Conservation (phyloP, 345 rosid genomes). For the Brassica cretica region DNA sequence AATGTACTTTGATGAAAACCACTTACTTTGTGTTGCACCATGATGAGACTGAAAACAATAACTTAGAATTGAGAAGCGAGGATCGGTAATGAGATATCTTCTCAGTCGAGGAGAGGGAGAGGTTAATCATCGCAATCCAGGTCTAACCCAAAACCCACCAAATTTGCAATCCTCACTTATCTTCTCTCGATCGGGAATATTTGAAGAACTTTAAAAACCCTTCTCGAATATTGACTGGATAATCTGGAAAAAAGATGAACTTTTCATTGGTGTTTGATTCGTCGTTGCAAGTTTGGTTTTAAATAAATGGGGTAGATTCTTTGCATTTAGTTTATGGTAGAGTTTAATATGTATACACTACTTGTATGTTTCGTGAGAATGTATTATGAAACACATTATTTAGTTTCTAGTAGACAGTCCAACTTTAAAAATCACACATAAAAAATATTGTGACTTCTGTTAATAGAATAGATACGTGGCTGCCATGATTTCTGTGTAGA, state of each 20-base stretch:
- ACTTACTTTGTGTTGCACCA: not conserved
- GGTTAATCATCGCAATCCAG: constrained; percentile 35
- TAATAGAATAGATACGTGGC: not conserved
- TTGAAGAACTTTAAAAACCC: not conserved
- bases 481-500: not conserved
- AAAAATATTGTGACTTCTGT: no score
- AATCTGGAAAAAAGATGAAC: not conserved
- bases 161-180: constrained; percentile 19
- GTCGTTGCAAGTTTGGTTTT: no score
- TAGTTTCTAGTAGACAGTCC: no score
- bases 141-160: constrained; percentile 42
- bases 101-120: constrained; percentile 35
- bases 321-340: no score
- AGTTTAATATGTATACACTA: no score
- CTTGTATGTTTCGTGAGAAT: no score
- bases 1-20: not conserved
- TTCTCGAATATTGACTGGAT: not conserved
- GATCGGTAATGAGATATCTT: constrained; percentile 31
- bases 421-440: no score
- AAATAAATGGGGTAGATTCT: no score
- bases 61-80: constrained; percentile 46
- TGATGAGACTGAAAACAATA: not conserved
- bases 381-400: no score
- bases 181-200: not conserved
- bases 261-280: constrained; percentile 8